A percentile compares a stretch with the other conserved stretches of the same genome.
Conservation (phyloP, 2,329 filamentous ascomycete species). For the Trichophaea hybrida region DNA sequence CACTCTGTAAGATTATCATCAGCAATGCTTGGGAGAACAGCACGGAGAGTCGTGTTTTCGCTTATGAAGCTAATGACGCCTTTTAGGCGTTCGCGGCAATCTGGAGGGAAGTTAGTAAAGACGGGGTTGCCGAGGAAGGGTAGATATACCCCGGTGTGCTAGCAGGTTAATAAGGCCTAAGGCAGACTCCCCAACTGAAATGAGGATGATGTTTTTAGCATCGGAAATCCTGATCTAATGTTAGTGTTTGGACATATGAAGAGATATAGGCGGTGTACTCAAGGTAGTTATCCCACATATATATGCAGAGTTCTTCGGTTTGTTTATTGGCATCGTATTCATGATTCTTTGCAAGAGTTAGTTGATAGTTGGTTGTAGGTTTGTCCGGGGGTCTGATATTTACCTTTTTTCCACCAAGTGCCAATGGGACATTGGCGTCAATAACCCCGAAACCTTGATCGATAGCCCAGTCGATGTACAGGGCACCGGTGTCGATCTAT, state of each 20-base stretch:
- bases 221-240: conserved; percentile 39
- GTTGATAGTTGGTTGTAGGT: conserved; percentile 25
- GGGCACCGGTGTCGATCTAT: conserved; percentile 64
- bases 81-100: conserved; percentile 52
- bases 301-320: conserved; percentile 61
- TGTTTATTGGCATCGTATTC: conserved; percentile 29
- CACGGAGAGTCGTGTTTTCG: conserved; percentile 51
- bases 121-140: conserved; percentile 13
- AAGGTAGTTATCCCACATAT: conserved; percentile 95
- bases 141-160: conserved; percentile 50
- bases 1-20: conserved; percentile 53
- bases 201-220: conserved; percentile 60
- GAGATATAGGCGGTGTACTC: conserved; percentile 38
- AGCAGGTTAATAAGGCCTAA: conserved; percentile 69
- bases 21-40: conserved; percentile 65
- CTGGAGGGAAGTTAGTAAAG: conserved; percentile 28
- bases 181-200: conserved; percentile 84
- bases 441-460: conserved; percentile 68
- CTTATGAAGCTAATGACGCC: conserved; percentile 71
- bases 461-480: conserved; percentile 73
- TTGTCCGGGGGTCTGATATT: conserved; percentile 20
- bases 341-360: conserved; percentile 10
- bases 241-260: conserved; percentile 5
- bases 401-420: conserved; percentile 52
- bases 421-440: conserved; percentile 77